Conservation (phyloP, 768 basidiomycete genomes). For the Lentinula sp. region DNA sequence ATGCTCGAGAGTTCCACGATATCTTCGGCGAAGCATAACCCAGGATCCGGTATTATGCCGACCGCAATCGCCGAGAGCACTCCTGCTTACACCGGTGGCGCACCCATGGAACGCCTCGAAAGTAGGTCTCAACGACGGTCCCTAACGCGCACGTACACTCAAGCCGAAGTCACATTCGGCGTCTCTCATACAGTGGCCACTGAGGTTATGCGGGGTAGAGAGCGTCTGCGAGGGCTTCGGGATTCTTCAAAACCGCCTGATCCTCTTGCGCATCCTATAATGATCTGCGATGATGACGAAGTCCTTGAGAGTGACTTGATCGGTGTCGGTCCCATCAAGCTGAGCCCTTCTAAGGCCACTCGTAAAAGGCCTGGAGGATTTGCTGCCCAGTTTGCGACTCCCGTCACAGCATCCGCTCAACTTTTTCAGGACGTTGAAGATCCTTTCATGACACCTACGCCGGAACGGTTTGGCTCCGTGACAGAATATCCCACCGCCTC, state of each 20-base stretch:
- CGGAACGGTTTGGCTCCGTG: neutral
- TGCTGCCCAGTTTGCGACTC: neutral
- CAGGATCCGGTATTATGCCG: neutral
- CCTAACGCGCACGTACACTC: neutral
- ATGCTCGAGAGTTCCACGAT: neutral
- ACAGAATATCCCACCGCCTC: neutral
- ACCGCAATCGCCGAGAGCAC: neutral
- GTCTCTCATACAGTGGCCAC: neutral
- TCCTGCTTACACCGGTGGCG: neutral
- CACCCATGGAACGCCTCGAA: conserved; percentile 2
- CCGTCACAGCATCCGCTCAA: neutral
- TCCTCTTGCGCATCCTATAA: neutral
- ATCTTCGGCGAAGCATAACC: neutral
- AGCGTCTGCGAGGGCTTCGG: neutral
- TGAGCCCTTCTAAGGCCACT: neutral
- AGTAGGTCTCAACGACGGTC: neutral
- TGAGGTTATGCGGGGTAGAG: neutral
- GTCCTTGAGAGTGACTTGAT: conserved; percentile 1
- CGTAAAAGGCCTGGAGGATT: neutral
- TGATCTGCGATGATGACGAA: neutral
- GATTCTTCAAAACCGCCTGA: neutral
- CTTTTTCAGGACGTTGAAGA: neutral
- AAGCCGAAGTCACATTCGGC: neutral
- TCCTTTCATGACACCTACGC: neutral
- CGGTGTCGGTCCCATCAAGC: neutral